Conservation (phyloP, 2,329 filamentous ascomycete species). For the Apiospora kogelbergensis region DNA sequence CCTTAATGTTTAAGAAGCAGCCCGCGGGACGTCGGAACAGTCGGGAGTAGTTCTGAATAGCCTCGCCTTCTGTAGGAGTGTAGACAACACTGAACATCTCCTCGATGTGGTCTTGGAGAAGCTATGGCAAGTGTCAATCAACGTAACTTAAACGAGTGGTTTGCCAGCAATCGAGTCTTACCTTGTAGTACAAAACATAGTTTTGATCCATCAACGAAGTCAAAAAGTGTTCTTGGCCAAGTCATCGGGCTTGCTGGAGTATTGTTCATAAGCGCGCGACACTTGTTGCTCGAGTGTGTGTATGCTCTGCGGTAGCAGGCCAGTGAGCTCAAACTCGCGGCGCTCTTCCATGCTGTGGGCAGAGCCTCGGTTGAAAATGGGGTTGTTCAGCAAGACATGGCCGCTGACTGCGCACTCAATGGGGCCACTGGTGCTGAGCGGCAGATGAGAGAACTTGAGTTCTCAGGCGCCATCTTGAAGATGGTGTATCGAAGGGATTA, state of each 20-base stretch:
- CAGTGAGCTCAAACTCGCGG: slow-evolving; percentile 66
- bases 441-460: slow-evolving; percentile 43
- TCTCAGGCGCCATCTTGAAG: slow-evolving; percentile 26
- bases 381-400: slow-evolving; percentile 58
- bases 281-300: slow-evolving; percentile 78
- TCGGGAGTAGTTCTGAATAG: slow-evolving; percentile 80
- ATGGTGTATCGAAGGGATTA: neutral
- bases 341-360: slow-evolving; percentile 73
- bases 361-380: slow-evolving; percentile 81
- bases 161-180: slow-evolving; percentile 32
- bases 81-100: slow-evolving; percentile 94
- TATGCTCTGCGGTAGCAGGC: slow-evolving; percentile 69
- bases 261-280: slow-evolving; percentile 78
- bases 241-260: slow-evolving; percentile 59
- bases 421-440: slow-evolving; percentile 47
- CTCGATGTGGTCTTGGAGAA: slow-evolving; percentile 74
- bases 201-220: slow-evolving; percentile 85
- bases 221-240: slow-evolving; percentile 84
- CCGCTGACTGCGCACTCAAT: slow-evolving; percentile 51
- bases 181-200: slow-evolving; percentile 76
- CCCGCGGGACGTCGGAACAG: slow-evolving; percentile 78
- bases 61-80: slow-evolving; percentile 86
- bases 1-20: slow-evolving; percentile 75
- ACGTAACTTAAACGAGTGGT: neutral
- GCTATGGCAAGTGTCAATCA: slow-evolving; percentile 27